Conservation (phyloP, 768 basidiomycete genomes). For the Multifurca ochricompacta region DNA sequence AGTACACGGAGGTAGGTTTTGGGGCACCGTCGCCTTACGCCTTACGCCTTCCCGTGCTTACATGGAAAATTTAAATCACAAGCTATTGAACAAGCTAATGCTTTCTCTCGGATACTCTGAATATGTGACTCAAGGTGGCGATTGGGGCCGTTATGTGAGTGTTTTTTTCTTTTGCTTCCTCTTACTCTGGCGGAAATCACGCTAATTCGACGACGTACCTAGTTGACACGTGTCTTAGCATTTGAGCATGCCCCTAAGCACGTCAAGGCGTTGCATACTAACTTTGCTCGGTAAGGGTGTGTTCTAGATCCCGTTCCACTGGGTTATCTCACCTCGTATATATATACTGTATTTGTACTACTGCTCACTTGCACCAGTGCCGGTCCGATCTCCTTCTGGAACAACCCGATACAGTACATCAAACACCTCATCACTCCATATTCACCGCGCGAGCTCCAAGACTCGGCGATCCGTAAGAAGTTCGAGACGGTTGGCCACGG, state of each 20-base stretch:
- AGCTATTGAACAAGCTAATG: slow-evolving; percentile 28
- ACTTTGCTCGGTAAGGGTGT: slow-evolving; percentile 26
- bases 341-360: too few relatives aligned
- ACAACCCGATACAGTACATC: slow-evolving; percentile 27
- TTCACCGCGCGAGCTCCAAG: slow-evolving; percentile 31
- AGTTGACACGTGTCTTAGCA: slow-evolving; percentile 27
- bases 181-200: background rate
- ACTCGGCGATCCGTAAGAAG: slow-evolving; percentile 26
- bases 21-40: too few relatives aligned
- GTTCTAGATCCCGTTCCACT: too few relatives aligned
- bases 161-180: background rate
- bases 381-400: slow-evolving; percentile 22
- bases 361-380: slow-evolving; percentile 19
- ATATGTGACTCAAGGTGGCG: slow-evolving; percentile 41
- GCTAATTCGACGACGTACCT: background rate
- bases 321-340: background rate
- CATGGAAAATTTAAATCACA: background rate
- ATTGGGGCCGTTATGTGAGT: slow-evolving; percentile 37
- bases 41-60: background rate
- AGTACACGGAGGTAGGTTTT: slow-evolving; percentile 24
- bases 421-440: slow-evolving; percentile 27
- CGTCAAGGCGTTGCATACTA: slow-evolving; percentile 30
- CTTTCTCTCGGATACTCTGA: slow-evolving; percentile 25
- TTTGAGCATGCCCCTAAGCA: slow-evolving; percentile 23
- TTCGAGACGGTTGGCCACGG: slow-evolving; percentile 30